Base-by-base conservation (phyloP, 192 early-diverging fungal species). In the Podila verticillata region DNA sequence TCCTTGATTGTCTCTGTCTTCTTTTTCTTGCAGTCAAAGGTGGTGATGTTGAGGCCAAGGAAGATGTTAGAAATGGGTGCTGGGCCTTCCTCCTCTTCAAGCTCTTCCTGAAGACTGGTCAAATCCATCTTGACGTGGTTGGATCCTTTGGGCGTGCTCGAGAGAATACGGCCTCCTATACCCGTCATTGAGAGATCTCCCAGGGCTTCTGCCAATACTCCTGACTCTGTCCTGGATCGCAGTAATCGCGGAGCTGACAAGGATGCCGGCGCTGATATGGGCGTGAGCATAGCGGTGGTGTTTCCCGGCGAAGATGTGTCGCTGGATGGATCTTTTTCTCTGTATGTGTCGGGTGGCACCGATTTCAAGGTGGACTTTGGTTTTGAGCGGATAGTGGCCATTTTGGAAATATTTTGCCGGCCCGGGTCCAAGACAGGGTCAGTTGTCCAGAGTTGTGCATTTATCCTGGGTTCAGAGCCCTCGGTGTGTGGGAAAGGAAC, bases 401-500 rank as follows among this genome's bases (percentile, higher is more conserved):
- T 54, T 26, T 54, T 54, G 8, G 51, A 24, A 24, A 1, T 2
- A 3, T 54, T 54, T 54, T n/a, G 24, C 7, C 24, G 51, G 51
- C 17, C 15, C 6, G 58, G 17, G 6, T 60, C 9, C 19, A 60
- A 20, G 26, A 47, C 49, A 12, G 49, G 5, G 15, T 80, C 77
- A 9, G 62, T 59, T 17, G 70, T 80, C 77, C 77, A 80, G 17
- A 68, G 67, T 1, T 39, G 64, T 1, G 65, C 70, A 6, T 64
- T 32, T 17, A 59, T 64, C 30, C 57, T 30, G 17, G 65, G 61
- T 15, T 68, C 64, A 2, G 8, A 47, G 10, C 72, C 57, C 32
- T 72, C 77, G 48, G 65, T 64, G 13, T 66, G 70, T 15, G 69
- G 77, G 28, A 80, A 80, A 17, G 77, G 77, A 2, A 80, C 77